These are phyloP conservation scores for Blepharisma japonicum DNA, from an alignment of 73 alveolate genomes.

Conservation along the genomic window DNA sequence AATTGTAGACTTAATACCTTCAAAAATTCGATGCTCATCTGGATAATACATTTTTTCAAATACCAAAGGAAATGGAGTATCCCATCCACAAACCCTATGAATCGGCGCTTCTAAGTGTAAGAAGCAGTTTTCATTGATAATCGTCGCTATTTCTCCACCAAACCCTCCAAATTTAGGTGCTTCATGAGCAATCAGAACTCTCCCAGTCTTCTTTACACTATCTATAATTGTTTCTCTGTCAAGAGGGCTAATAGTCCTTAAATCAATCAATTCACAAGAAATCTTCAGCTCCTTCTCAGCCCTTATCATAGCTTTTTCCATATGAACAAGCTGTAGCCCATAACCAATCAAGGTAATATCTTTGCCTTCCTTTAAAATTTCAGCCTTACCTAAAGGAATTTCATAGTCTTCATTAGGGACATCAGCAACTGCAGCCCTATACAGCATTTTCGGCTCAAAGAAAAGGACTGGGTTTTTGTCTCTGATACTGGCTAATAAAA, in stretches of 20 bases:
- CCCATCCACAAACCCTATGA: constrained; percentile 79
- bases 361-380: constrained; percentile 79
- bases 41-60: constrained; percentile 46
- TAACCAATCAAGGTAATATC: constrained; percentile 47
- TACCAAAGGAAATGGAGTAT: constrained; percentile 86
- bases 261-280: constrained; percentile 84
- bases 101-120: constrained; percentile 79
- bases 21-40: constrained; percentile 7
- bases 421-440: constrained; percentile 78
- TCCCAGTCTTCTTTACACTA: constrained; percentile 82
- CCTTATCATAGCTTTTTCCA: constrained; percentile 59
- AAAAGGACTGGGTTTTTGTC: constrained; percentile 88
- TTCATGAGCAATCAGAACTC: constrained; percentile 82
- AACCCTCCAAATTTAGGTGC: constrained; percentile 95
- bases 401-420: constrained; percentile 90
- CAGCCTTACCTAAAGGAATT: constrained; percentile 86
- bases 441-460: constrained; percentile 91
- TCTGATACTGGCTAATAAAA: constrained; percentile 75
- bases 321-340: constrained; percentile 19
- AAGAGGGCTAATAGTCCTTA: constrained; percentile 88
- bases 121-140: constrained; percentile 82
- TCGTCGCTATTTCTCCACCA: constrained; percentile 90
- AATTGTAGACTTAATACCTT: not conserved
- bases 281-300: constrained; percentile 76
- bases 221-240: constrained; percentile 81